These are phyloP conservation scores for Gossypium longicalyx DNA, from an alignment of 345 rosid species.

Conservation along the genomic window DNA sequence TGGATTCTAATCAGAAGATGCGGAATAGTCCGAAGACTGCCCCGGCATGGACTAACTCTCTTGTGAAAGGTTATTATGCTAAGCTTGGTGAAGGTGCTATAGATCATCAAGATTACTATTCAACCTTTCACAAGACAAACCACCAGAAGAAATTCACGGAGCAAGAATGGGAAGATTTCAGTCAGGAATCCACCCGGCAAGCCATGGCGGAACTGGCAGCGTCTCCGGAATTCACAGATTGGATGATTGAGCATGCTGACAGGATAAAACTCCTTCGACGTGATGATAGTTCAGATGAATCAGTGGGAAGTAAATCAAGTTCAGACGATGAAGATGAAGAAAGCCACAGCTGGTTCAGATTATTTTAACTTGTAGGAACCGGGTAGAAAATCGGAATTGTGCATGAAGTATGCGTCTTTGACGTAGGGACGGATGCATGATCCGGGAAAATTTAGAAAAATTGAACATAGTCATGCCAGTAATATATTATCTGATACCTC, in stretches of 20 bases:
- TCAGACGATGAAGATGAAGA: conserved; percentile 40
- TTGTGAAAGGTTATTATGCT: conserved; percentile 35
- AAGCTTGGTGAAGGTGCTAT: not conserved
- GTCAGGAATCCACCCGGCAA: conserved; percentile 56
- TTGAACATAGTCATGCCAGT: too few species aligned
- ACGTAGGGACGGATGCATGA: not conserved
- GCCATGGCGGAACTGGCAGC: conserved; percentile 63
- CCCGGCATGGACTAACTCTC: conserved; percentile 52
- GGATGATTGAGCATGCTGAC: conserved; percentile 72
- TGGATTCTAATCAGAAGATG: conserved; percentile 36
- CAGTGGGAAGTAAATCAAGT: conserved; percentile 54
- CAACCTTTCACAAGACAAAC: conserved; percentile 60
- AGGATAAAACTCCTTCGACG: conserved; percentile 54
- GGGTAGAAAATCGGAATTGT: not conserved
- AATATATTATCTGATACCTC: too few species aligned
- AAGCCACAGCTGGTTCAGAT: conserved; percentile 33
- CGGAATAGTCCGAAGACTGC: conserved; percentile 39
- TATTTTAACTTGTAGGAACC: conserved; percentile 31
- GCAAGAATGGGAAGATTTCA: conserved; percentile 75
- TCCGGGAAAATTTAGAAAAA: not conserved
- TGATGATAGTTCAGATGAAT: conserved; percentile 48
- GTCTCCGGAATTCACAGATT: conserved; percentile 65
- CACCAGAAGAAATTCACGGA: conserved; percentile 52
- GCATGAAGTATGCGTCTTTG: not conserved
- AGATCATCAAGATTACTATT: conserved; percentile 47